Conservation (phyloP, 83 land plant genomes). For the Larix sibirica region DNA sequence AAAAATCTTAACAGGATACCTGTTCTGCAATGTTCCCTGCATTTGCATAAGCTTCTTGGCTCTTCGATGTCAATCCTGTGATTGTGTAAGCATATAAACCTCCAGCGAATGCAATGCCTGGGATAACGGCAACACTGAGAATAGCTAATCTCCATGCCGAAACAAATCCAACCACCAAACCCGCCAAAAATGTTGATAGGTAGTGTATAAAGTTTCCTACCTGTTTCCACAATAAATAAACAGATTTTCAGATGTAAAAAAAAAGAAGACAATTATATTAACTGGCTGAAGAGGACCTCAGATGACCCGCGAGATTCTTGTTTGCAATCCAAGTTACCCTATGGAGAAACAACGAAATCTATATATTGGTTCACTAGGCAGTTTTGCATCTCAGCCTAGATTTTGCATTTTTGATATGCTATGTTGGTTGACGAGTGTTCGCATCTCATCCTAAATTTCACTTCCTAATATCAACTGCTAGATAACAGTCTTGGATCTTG, state of each 20-base stretch:
- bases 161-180: constrained; percentile 80
- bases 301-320: neutral
- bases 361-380: neutral
- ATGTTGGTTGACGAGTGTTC: neutral
- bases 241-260: neutral
- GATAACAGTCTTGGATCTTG: neutral
- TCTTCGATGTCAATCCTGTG: constrained; percentile 79
- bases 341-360: neutral
- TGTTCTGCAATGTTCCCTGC: constrained; percentile 89
- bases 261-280: neutral
- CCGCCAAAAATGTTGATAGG: constrained; percentile 78
- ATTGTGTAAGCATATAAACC: constrained; percentile 77
- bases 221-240: constrained; percentile 29
- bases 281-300: neutral
- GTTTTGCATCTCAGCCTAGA: constrained; percentile 1
- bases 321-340: neutral
- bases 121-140: constrained; percentile 78
- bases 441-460: neutral
- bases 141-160: constrained; percentile 77
- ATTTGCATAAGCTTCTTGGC: constrained; percentile 81
- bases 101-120: constrained; percentile 85
- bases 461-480: neutral
- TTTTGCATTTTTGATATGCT: neutral
- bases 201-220: constrained; percentile 86
- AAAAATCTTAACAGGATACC: constrained; percentile 21